Percentiles rank a stretch among this genome's conserved stretches.
Evolutionary conservation across 2,329 filamentous ascomycete species (phyloP).

Genomic region (Teratosphaeria viscida): DNA sequence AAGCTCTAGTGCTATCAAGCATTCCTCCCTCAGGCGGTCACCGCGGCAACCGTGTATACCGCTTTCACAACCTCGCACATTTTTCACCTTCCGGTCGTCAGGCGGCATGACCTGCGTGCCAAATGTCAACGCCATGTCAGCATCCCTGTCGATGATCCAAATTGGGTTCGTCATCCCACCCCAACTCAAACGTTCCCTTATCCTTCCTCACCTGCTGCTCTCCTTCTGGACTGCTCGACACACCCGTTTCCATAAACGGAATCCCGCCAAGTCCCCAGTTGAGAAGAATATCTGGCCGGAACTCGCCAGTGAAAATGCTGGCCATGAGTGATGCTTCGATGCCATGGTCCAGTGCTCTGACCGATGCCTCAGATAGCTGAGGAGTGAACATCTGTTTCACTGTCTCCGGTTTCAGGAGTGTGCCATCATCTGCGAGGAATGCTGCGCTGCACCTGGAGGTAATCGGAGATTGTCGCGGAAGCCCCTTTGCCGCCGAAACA

Average conservation of each 20-base stretch:
- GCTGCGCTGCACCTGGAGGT: slow-evolving; percentile 36
- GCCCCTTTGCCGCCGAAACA: slow-evolving; percentile 26
- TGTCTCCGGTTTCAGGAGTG: slow-evolving; percentile 34
- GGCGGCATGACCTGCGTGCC: slow-evolving; percentile 35
- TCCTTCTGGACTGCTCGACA: slow-evolving; percentile 2
- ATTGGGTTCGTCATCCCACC: slow-evolving; percentile 37
- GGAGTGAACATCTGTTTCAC: slow-evolving; percentile 39
- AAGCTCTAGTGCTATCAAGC: too few relatives aligned
- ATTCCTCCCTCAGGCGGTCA: not conserved
- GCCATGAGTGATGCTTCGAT: slow-evolving; percentile 19
- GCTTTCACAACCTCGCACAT: slow-evolving; percentile 30
- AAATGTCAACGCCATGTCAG: slow-evolving; percentile 33
- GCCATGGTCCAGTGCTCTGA: slow-evolving; percentile 20
- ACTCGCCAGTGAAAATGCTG: slow-evolving; percentile 26
- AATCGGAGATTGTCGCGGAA: slow-evolving; percentile 29
- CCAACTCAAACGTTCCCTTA: slow-evolving; percentile 33
- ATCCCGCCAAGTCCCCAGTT: slow-evolving; percentile 35
- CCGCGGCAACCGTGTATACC: slow-evolving; percentile 27
- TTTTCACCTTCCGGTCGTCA: slow-evolving; percentile 28
- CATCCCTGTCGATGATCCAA: slow-evolving; percentile 34
- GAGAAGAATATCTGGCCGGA: slow-evolving; percentile 16
- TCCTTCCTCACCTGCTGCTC: slow-evolving; percentile 23
- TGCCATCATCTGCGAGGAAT: slow-evolving; percentile 43
- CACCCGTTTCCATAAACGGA: slow-evolving; percentile 30
- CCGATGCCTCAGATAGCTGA: slow-evolving; percentile 28